These are phyloP conservation scores for Geotrichum phurueaensis DNA, from an alignment of 1,139 yeast genomes.

Conservation along the genomic window DNA sequence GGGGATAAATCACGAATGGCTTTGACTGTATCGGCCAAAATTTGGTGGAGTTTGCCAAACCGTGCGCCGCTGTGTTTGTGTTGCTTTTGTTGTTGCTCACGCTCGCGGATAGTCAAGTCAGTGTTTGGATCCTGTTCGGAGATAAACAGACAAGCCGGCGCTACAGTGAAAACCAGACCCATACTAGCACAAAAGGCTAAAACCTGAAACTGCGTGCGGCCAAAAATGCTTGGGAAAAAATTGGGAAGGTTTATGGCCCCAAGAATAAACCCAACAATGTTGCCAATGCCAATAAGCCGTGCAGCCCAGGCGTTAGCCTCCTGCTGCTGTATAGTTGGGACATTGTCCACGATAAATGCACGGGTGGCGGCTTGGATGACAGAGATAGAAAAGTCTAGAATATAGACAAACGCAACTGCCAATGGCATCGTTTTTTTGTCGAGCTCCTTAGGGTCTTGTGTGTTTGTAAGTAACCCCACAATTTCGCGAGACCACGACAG, in stretches of 20 bases:
- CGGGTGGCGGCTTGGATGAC: constrained; percentile 46
- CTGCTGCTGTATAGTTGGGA: constrained; percentile 45
- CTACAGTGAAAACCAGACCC: constrained; percentile 34
- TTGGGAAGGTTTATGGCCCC: constrained; percentile 36
- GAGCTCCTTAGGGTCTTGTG: constrained; percentile 26
- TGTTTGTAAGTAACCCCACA: constrained; percentile 23
- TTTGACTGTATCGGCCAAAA: constrained; percentile 33
- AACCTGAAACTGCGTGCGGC: constrained; percentile 42
- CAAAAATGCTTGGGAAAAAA: constrained; percentile 32
- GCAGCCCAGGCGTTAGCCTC: constrained; percentile 61
- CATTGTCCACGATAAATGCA: constrained; percentile 46
- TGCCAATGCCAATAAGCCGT: constrained; percentile 47
- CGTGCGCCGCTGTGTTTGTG: background rate
- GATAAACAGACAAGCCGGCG: constrained; percentile 35
- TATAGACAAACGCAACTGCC: constrained; percentile 43
- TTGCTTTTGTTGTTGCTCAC: background rate
- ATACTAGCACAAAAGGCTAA: constrained; percentile 39
- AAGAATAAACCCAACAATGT: constrained; percentile 43
- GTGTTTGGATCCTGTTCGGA: constrained; percentile 44
- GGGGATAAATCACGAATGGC: constrained; percentile 41
- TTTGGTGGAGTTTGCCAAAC: constrained; percentile 13
- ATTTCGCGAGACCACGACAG: constrained; percentile 40
- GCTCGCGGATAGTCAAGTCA: constrained; percentile 37
- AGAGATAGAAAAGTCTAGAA: constrained; percentile 45
- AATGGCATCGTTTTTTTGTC: constrained; percentile 37